Percentiles rank a stretch among this genome's conserved stretches.
These are phyloP conservation scores for Flammula alnicola DNA, from an alignment of 1,284 basidiomycete species.

Conservation along the genomic window DNA sequence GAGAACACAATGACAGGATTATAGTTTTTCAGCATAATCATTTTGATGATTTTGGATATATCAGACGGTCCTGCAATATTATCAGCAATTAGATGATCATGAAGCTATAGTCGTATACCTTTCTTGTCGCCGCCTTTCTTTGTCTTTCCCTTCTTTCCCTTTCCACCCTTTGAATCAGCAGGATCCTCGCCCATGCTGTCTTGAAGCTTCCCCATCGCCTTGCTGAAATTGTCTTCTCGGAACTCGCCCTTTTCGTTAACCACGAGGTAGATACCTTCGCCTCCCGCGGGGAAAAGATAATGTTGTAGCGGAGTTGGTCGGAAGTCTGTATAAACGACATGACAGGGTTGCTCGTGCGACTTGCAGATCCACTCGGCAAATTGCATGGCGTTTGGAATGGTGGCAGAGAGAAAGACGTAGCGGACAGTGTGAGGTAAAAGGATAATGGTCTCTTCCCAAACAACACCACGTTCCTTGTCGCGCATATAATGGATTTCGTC, in stretches of 20 bases:
- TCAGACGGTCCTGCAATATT: slow-evolving; percentile 76
- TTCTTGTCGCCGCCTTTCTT: slow-evolving; percentile 92
- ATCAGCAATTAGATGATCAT: neutral
- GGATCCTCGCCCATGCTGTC: slow-evolving; percentile 91
- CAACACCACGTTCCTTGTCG: slow-evolving; percentile 91
- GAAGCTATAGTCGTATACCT: slow-evolving; percentile 50
- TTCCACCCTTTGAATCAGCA: slow-evolving; percentile 81
- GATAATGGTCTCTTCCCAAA: slow-evolving; percentile 94
- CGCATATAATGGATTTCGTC: slow-evolving; percentile 99
- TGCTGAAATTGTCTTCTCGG: slow-evolving; percentile 96
- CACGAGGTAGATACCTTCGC: slow-evolving; percentile 96
- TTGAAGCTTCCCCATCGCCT: slow-evolving; percentile 95
- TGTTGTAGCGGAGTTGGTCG: slow-evolving; percentile 98
- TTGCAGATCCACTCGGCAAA: slow-evolving; percentile 99
- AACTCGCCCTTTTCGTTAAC: slow-evolving; percentile 98
- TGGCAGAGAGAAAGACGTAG: slow-evolving; percentile 99
- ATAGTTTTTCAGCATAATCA: slow-evolving; percentile 98
- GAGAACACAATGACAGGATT: slow-evolving; percentile 99
- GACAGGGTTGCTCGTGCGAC: slow-evolving; percentile 97
- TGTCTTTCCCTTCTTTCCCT: slow-evolving; percentile 87
- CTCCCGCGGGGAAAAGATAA: slow-evolving; percentile 96
- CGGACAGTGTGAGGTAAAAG: slow-evolving; percentile 94
- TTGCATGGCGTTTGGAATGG: slow-evolving; percentile 99
- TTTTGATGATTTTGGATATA: slow-evolving; percentile 97
- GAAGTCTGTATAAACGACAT: slow-evolving; percentile 99